Base-by-base conservation (phyloP, 75 land plant genomes). In the Sequoia sempervirens region DNA sequence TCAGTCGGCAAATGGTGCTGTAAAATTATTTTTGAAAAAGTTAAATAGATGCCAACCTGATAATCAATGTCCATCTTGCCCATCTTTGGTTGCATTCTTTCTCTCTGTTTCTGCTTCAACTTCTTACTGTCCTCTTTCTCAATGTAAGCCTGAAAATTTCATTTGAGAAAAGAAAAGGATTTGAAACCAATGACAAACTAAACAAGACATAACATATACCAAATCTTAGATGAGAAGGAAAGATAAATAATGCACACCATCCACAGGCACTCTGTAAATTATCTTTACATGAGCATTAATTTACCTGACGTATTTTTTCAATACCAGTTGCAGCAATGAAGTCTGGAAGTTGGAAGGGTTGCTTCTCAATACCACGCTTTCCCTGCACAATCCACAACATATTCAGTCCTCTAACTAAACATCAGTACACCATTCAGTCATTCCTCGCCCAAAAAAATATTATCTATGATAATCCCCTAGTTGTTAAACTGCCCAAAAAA, bases 11-110 rank as follows among this genome's bases (percentile, higher is more conserved):
- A 70, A 70, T 11, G 72, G 83, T 30, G 1, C 2, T 38, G 32
- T 13, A 76, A 14, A 86, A 5, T 1, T 18, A 76, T 56, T 36
- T 45, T 52, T 45, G 79, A 34, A 66, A 26, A 46, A 72, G 28
- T 20, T 32, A 56, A n/a, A 15, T 32, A 54, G 20, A 32, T 40
- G 81, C 32, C 36, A 36, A 97, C 99, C 99, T 98, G 99, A 89
- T 98, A 98, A 83, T 98, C 99, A 84, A 98, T 98, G 74, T 96
- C 98, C 97, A 97, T 98, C 83, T 98, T 98, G 38, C 99, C 99
- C 96, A 96, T 93, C 84, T 98, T 98, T 28, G 99, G 99, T 82
- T 98, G 99, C 98, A 98, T 96, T 28, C 95, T 88, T 79, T 96
- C 98, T 28, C 99, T 93, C 81, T 98, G 99, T 91, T 96, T 96